Evolutionary conservation across 2,329 filamentous ascomycete genomes (phyloP), one percentile per base, ranked within the genome.

Genomic region (Aureobasidium lini): DNA sequence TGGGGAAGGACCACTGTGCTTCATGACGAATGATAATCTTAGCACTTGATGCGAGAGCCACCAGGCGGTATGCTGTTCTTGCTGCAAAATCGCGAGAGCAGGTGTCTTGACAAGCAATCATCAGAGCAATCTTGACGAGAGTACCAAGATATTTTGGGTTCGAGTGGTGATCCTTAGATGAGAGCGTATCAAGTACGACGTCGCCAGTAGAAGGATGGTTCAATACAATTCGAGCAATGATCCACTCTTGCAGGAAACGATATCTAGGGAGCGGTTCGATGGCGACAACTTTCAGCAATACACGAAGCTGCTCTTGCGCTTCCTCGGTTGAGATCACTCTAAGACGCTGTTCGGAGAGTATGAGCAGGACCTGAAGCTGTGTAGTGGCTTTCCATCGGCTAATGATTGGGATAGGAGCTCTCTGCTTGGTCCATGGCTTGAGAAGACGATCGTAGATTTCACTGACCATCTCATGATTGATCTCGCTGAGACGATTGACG

Each of bases 11-110:
- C 72, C 74, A 79, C 57, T 78, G 79, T 1, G 79, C 77, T 65
- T 81, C 79, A 60, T 81, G 78, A 7, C 79, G 72, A n/a, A 81
- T 75, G 34, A 77, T 74, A 1, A 81, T 75, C 62, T 81, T 81
- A 4, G 77, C 75, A 36, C 76, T 80, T 4, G 76, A 72, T 0
- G 73, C 74, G 16, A 77, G 72, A 0, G 74, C 70, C 2, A 76
- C 71, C 15, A 80, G 70, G 49, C 73, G 70, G 23, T 72, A 72
- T 52, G 75, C 72, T 8, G 79, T 68, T 13, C 69, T 64, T 4
- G 70, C 54, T 1, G 72, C 70, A 59, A 77, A 79, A 0, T 68
- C 66, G 54, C 75, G 70, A 0, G 69, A 68, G 1, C 68, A 62
- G 23, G 72, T 66, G 1, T 72, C 62, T 18, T 71, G 71, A 7